Base-by-base conservation (phyloP, 257 asterid species). In the Jaltomata sinuosa region DNA sequence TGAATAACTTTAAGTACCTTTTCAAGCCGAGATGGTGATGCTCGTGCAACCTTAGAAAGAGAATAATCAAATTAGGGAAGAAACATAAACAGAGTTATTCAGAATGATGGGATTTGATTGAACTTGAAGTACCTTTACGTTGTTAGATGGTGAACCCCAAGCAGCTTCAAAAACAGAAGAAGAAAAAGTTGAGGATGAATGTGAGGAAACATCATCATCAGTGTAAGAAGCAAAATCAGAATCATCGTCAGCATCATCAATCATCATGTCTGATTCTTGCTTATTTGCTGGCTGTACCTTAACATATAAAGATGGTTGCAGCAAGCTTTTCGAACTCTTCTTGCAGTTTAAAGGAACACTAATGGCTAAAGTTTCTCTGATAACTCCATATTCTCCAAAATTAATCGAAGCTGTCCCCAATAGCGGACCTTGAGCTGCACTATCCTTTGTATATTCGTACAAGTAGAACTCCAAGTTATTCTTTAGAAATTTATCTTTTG, bases 191-290 rank as follows among this genome's bases (percentile, higher is more conserved):
- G 90, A 89, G 22, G 99, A 92, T 0, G 98, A 95, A 65, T 93
- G 97, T 0, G 96, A 92, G 36, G 98, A 94, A 83, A 84, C 84
- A 81, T 94, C 98, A 67, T 96, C 99, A 55, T 91, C 93, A 49
- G 93, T 91, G 69, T 71, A 91, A 84, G 92, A 88, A 79, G 93
- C 90, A 80, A 86, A 80, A 84, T 91, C 93, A 15, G 86, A 86
- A 68, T 91, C 90, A 85, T 87, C 83, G 32, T 86, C 91, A 53
- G 31, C 86, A 31, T 85, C 68, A 83, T 83, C 89, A 52, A 85
- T 85, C 45, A 80, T 19, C 27, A 57, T 22, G 55, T 81, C 92
- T 8, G 94, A 87, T 36, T 90, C 97, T 54, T 87, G 90, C 15
- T 89, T 87, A 22, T 90, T 93, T 69, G 90, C 85, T 53, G 93